These are phyloP conservation scores for Dothistroma pini DNA, from an alignment of 2,329 filamentous ascomycete species.

Conservation along the genomic window DNA sequence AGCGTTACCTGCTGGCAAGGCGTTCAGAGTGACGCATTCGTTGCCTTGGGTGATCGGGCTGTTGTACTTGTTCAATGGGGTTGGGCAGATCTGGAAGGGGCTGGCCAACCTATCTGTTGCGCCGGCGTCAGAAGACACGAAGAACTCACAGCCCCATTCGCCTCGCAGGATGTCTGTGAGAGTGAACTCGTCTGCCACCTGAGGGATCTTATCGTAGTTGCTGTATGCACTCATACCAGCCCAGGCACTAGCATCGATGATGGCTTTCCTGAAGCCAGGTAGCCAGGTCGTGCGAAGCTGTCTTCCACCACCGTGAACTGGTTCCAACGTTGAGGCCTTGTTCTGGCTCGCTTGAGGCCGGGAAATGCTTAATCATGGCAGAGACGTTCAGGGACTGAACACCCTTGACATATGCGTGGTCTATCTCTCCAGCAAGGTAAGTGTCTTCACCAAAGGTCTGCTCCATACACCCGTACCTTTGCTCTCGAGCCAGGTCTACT, in stretches of 20 bases:
- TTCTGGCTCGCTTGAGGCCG: conserved; percentile 64
- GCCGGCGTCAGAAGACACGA: conserved; percentile 63
- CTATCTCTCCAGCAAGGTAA: conserved; percentile 65
- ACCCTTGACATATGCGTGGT: conserved; percentile 57
- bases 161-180: conserved; percentile 66
- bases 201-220: conserved; percentile 67
- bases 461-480: conserved; percentile 69
- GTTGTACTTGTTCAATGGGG: conserved; percentile 29
- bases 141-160: conserved; percentile 72
- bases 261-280: conserved; percentile 63
- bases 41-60: conserved; percentile 56
- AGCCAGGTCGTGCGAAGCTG: conserved; percentile 54
- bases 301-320: conserved; percentile 54
- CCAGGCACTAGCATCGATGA: conserved; percentile 65
- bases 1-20: conserved; percentile 66
- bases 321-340: conserved; percentile 68
- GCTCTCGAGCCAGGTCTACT: conserved; percentile 66
- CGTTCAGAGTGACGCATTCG: conserved; percentile 60
- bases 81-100: conserved; percentile 61
- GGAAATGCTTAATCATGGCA: conserved; percentile 73
- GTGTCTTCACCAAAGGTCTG: conserved; percentile 69
- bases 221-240: conserved; percentile 71
- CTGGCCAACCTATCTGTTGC: conserved; percentile 65
- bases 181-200: conserved; percentile 61
- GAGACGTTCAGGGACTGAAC: conserved; percentile 63